phyloP scores from a whole-genome alignment of 2,329 filamentous ascomycete genomes.

The Teratosphaeria gauchensis region DNA sequence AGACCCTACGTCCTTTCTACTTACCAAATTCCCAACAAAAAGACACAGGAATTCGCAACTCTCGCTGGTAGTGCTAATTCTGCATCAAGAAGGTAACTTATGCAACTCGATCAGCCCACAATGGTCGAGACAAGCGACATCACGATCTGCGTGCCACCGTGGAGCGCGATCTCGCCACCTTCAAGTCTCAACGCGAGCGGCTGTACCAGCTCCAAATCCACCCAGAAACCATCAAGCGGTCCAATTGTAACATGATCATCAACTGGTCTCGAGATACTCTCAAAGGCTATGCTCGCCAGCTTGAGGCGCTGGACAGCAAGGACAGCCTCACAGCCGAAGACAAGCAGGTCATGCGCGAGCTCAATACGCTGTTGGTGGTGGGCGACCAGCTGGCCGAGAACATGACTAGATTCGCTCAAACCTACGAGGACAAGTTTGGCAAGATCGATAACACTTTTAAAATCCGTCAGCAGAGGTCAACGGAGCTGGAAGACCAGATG shows the following conservation, averaged over 20 bases:
- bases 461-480: too few species aligned
- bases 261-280: constrained; percentile 9
- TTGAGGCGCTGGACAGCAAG: constrained; percentile 6
- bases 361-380: constrained; percentile 7
- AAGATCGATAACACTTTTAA: not conserved
- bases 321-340: constrained; percentile 4
- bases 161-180: constrained; percentile 3
- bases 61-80: too few species aligned
- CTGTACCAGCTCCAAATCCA: constrained; percentile 1
- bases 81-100: not conserved
- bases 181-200: constrained; percentile 3
- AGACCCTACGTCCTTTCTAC: not conserved
- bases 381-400: constrained; percentile 9
- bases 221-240: not conserved
- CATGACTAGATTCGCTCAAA: not conserved
- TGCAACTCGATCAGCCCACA: not conserved
- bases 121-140: not conserved
- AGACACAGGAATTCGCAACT: too few species aligned
- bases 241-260: constrained; percentile 7
- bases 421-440: not conserved
- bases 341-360: constrained; percentile 9
- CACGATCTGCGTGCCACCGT: constrained; percentile 2
- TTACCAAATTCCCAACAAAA: too few species aligned
- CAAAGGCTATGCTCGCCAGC: constrained; percentile 4
- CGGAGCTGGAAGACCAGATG: not conserved